A percentile compares a stretch with the other conserved stretches of the same genome.
Evolutionary conservation across 2,329 filamentous ascomycete species (phyloP).

Genomic region (Eutypa lata): DNA sequence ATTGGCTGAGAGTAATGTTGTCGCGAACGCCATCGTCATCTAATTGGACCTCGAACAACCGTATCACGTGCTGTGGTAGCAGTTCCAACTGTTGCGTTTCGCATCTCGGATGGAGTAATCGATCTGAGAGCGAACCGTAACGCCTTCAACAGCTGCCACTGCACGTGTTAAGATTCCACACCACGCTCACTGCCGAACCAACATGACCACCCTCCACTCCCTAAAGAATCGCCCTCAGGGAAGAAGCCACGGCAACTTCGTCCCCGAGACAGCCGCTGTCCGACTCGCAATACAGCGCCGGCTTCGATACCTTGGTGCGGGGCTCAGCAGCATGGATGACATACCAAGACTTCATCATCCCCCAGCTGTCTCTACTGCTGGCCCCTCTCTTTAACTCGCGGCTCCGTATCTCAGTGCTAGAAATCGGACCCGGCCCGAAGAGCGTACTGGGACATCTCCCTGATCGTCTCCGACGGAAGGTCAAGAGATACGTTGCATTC

Average conservation of each 20-base stretch:
- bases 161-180: too few species aligned
- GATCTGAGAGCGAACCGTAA: too few species aligned
- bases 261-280: constrained; percentile 34
- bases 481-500: constrained; percentile 51
- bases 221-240: constrained; percentile 39
- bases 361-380: constrained; percentile 43
- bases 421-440: constrained; percentile 57
- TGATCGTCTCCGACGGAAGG: constrained; percentile 32
- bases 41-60: too few species aligned
- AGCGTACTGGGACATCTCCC: constrained; percentile 52
- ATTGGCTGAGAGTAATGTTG: too few species aligned
- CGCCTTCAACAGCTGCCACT: too few species aligned
- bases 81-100: too few species aligned
- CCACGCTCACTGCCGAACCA: too few species aligned
- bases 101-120: too few species aligned
- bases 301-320: constrained; percentile 41
- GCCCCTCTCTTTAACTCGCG: constrained; percentile 37
- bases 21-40: too few species aligned
- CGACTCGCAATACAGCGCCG: constrained; percentile 45
- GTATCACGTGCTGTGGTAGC: too few species aligned
- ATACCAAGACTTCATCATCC: constrained; percentile 51
- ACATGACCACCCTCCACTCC: constrained; percentile 43
- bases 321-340: constrained; percentile 31
- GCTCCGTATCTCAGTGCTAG: constrained; percentile 47
- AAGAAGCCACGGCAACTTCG: constrained; percentile 24